Base-by-base conservation (phyloP, 202 grass and related monocot genomes). In the Zoysia matrella region DNA sequence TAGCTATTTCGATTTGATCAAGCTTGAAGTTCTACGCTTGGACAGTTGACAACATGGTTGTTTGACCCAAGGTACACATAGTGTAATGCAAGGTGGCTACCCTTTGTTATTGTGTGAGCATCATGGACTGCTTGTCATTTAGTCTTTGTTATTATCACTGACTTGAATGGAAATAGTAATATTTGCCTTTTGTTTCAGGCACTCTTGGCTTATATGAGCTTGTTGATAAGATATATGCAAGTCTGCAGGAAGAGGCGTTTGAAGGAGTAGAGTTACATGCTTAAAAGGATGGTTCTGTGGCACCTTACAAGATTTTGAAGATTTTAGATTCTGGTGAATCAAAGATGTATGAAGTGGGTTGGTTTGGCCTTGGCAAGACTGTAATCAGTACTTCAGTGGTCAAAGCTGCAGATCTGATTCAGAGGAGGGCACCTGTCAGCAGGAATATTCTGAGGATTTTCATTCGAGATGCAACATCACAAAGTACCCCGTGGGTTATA, bases 241-340 rank as follows among this genome's bases (percentile, higher is more conserved):
- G 76, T 58, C 84, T 94, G 70, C 76, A 90, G 69, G 89, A 94
- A 81, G 68, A 81, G 78, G n/a, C 80, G 47, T 97, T 89, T 90
- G 94, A 97, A 84, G 94, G 91, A 70, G 68, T 88, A 83, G 84
- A 97, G 78, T 80, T 91, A 70, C 77, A 87, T 88, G 89, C 88
- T 54, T 88, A 80, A 69, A 93, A 87, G 81, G 89, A 90, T 78
- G 82, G 90, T 58, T 84, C 80, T 73, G 80, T 68, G 67, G 75
- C 41, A 69, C 80, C 82, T 52, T 97, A 89, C 84, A 97, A 81
- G 82, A 86, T 94, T 80, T 36, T 36, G 30, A 36, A 36, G 30
- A 36, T 36, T 36, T 36, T 36, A 36, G 30, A 36, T 36, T 36
- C 90, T 36, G 30, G 30, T 36, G 30, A 36, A 36, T 36, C 30